phyloP scores from a whole-genome alignment of 352 stramenopile genomes.

The Phytophthora hibernalis region DNA sequence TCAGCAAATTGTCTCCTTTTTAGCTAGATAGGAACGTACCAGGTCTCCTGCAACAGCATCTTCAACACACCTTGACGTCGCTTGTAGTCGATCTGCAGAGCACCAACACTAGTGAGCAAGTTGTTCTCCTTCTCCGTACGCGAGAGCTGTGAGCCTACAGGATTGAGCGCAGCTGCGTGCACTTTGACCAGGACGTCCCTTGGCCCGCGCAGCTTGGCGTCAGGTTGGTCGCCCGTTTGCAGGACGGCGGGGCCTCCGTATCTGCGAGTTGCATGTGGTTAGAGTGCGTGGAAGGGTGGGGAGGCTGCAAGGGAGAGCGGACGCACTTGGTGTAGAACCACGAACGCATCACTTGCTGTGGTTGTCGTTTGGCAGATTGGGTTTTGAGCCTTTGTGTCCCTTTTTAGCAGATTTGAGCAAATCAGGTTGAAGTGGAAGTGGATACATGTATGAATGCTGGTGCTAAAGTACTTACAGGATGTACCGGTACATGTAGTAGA shows the following conservation, averaged over 20 bases:
- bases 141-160: conserved; percentile 33
- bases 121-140: no score
- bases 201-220: conserved; percentile 54
- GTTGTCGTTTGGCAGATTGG: no score
- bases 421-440: no score
- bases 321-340: conserved; percentile 81
- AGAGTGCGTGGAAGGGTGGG: conserved; percentile 7
- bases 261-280: conserved; percentile 28
- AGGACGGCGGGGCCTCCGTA: conserved; percentile 68
- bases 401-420: no score
- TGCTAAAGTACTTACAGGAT: no score
- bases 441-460: no score
- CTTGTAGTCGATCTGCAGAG: conserved; percentile 83
- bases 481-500: no score
- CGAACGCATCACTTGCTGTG: conserved; percentile 56
- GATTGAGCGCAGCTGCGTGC: conserved; percentile 66
- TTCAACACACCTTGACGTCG: conserved; percentile 76
- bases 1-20: not conserved
- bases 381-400: no score
- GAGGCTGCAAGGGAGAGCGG: not conserved
- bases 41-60: conserved; percentile 55
- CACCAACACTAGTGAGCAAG: not conserved
- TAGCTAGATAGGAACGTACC: conserved; percentile 18
- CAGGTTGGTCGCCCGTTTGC: conserved; percentile 62
- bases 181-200: conserved; percentile 74